phyloP scores from a whole-genome alignment of 371 early-diverging fungal genomes.

The Blakeslea trispora region DNA sequence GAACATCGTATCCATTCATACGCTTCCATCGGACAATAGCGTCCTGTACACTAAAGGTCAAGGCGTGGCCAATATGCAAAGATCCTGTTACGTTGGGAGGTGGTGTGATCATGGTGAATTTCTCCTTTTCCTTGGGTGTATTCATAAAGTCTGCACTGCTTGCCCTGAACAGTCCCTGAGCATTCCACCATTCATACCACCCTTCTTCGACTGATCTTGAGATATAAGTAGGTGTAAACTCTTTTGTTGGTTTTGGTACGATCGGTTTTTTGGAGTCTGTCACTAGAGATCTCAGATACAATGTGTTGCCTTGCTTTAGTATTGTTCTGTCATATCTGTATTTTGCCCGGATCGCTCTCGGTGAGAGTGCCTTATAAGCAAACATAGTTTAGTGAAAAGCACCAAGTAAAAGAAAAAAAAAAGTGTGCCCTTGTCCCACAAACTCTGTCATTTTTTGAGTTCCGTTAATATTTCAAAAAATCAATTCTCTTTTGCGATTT shows the following conservation, averaged over 20 bases:
- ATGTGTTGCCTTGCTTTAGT: background rate
- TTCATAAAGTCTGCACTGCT: conserved; percentile 20
- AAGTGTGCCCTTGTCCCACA: background rate
- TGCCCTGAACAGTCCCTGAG: conserved; percentile 48
- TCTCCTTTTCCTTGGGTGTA: conserved; percentile 11
- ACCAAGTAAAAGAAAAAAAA: background rate
- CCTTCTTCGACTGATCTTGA: conserved; percentile 60
- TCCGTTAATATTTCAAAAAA: too few species aligned
- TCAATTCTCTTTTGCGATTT: too few species aligned
- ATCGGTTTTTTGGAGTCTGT: background rate
- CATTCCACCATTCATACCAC: conserved; percentile 76
- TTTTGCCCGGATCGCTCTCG: background rate
- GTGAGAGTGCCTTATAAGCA: background rate
- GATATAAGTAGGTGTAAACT: conserved; percentile 30
- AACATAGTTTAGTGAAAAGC: background rate
- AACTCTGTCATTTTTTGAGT: background rate
- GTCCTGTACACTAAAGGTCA: conserved; percentile 91
- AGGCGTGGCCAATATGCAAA: conserved; percentile 95
- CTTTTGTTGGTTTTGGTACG: conserved; percentile 27
- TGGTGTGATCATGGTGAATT: conserved; percentile 83
- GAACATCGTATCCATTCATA: conserved; percentile 81
- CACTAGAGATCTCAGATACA: background rate
- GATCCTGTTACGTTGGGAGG: conserved; percentile 98
- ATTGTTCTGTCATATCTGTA: background rate
- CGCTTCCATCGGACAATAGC: conserved; percentile 86